Conservation (phyloP, 2,329 filamentous ascomycete species). For the Fusarium nygamai region DNA sequence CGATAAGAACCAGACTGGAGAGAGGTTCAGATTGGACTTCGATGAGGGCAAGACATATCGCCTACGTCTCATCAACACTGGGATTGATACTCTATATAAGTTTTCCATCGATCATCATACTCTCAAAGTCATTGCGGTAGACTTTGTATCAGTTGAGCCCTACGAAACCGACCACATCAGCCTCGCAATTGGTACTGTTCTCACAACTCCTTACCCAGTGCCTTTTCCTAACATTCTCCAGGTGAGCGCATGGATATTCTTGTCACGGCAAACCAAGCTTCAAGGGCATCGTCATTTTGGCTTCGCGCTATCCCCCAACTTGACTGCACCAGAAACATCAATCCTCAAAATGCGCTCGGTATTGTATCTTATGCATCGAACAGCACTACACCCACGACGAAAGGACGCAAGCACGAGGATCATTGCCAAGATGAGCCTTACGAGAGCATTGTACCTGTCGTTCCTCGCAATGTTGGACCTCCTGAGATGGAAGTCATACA, state of each 20-base stretch:
- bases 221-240: slow-evolving; percentile 40
- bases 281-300: slow-evolving; percentile 56
- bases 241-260: slow-evolving; percentile 60
- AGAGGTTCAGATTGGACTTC: slow-evolving; percentile 52
- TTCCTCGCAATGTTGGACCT: slow-evolving; percentile 47
- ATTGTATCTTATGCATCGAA: slow-evolving; percentile 56
- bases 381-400: slow-evolving; percentile 25
- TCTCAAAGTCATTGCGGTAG: slow-evolving; percentile 65
- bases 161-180: slow-evolving; percentile 62
- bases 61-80: slow-evolving; percentile 60
- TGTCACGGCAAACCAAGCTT: slow-evolving; percentile 52
- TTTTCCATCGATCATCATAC: slow-evolving; percentile 66
- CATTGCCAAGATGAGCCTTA: slow-evolving; percentile 51
- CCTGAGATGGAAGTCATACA: slow-evolving; percentile 44
- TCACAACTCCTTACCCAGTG: background rate
- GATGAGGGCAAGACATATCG: slow-evolving; percentile 56
- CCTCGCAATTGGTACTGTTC: slow-evolving; percentile 54
- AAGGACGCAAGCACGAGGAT: slow-evolving; percentile 15
- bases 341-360: slow-evolving; percentile 56
- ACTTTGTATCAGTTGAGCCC: slow-evolving; percentile 67
- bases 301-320: slow-evolving; percentile 58
- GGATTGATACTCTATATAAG: slow-evolving; percentile 56
- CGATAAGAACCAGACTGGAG: slow-evolving; percentile 41
- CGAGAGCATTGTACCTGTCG: slow-evolving; percentile 48
- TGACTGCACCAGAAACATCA: slow-evolving; percentile 54